A percentile compares a stretch with the other conserved stretches of the same genome.
phyloP scores from a whole-genome alignment of 1,284 basidiomycete genomes.

The Polyporus tsugae region DNA sequence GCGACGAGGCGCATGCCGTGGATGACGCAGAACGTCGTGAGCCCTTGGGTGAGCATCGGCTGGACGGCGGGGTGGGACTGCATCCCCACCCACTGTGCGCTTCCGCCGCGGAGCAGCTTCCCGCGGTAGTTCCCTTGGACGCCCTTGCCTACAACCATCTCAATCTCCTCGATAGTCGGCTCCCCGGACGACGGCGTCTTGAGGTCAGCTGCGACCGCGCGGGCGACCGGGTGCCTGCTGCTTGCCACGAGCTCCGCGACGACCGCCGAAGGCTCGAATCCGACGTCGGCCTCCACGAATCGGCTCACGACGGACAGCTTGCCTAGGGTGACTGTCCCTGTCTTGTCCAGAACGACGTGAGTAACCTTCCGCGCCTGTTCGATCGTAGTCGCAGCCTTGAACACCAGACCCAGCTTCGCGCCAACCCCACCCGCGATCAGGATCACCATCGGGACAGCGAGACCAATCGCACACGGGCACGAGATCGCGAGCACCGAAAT shows the following conservation, averaged over 20 bases:
- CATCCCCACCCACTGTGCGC: conserved; percentile 43
- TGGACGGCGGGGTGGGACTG: conserved; percentile 34
- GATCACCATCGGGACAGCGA: conserved; percentile 49
- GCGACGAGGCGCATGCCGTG: conserved; percentile 44
- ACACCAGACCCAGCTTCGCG: conserved; percentile 44
- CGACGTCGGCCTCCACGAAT: conserved; percentile 33
- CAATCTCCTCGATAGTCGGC: conserved; percentile 33
- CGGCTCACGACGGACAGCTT: conserved; percentile 42
- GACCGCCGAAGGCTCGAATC: conserved; percentile 31
- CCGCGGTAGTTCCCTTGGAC: conserved; percentile 42
- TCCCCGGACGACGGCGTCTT: not conserved
- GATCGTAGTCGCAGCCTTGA: conserved; percentile 45
- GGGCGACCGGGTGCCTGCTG: conserved; percentile 46
- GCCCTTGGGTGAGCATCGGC: conserved; percentile 38
- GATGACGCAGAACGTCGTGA: conserved; percentile 49
- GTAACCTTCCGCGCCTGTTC: conserved; percentile 43
- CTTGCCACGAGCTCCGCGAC: conserved; percentile 38
- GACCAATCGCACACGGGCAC: conserved; percentile 53
- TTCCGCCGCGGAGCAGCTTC: conserved; percentile 46
- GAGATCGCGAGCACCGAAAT: conserved; percentile 53
- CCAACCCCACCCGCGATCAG: conserved; percentile 46
- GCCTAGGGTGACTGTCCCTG: conserved; percentile 52
- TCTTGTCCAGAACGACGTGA: conserved; percentile 56
- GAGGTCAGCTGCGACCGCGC: conserved; percentile 41
- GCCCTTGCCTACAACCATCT: conserved; percentile 48